Conservation (phyloP, 2,329 filamentous ascomycete species). For the Mycosphaerella sp. region DNA sequence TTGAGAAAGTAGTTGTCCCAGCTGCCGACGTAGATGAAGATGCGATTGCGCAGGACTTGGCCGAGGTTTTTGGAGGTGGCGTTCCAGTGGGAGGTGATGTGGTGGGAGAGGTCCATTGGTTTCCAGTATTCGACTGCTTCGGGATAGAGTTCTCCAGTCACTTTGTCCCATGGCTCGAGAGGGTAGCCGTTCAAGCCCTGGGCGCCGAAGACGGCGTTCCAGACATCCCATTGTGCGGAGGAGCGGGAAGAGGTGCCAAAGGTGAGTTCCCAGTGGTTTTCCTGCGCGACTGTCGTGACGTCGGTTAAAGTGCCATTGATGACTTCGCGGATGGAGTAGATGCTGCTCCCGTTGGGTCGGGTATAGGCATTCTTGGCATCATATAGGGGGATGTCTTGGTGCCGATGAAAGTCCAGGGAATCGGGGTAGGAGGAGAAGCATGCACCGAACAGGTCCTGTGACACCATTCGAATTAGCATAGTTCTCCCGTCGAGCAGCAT, state of each 20-base stretch:
- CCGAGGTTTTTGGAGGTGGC: constrained; percentile 28
- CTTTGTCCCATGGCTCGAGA: constrained; percentile 37
- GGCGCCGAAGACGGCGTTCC: constrained; percentile 36
- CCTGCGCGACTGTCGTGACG: constrained; percentile 15
- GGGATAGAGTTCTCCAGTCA: constrained; percentile 36
- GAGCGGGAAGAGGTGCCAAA: constrained; percentile 35
- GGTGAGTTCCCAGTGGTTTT: constrained; percentile 34
- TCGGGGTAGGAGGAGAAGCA: constrained; percentile 37
- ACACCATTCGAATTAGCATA: neutral
- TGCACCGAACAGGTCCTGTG: constrained; percentile 33
- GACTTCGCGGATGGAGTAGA: constrained; percentile 31
- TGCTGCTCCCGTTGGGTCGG: constrained; percentile 23
- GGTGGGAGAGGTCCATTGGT: constrained; percentile 33
- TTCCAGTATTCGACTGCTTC: constrained; percentile 36
- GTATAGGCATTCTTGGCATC: constrained; percentile 28
- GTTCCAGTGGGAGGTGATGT: constrained; percentile 29
- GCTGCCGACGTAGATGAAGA: constrained; percentile 35
- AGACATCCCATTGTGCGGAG: constrained; percentile 35
- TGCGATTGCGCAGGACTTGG: constrained; percentile 28
- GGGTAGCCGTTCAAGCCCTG: constrained; percentile 37
- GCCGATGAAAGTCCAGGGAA: constrained; percentile 34
- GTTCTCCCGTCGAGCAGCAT: neutral
- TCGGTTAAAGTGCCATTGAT: constrained; percentile 25
- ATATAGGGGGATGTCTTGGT: constrained; percentile 36
- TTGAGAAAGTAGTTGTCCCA: constrained; percentile 36